phyloP scores from a whole-genome alignment of 2,329 filamentous ascomycete species.

The Graphilbum fragrans region DNA sequence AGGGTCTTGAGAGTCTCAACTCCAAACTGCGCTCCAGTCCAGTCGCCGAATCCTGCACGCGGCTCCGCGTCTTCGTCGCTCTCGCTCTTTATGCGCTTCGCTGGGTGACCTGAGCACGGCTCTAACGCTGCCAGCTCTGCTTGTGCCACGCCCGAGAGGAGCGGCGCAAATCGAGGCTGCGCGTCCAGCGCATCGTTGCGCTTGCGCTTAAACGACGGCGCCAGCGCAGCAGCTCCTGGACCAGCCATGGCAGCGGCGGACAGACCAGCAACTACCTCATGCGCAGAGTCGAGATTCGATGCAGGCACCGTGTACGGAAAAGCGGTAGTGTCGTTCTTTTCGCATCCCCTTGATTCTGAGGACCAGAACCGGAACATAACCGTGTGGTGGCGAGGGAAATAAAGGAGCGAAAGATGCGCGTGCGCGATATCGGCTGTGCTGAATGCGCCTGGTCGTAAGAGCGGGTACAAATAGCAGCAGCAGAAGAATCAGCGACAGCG shows the following conservation, averaged over 20 bases:
- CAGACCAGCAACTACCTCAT: conserved; percentile 12
- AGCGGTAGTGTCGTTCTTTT: conserved; percentile 22
- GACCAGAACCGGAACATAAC: conserved; percentile 53
- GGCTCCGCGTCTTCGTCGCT: conserved; percentile 4
- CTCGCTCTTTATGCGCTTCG: conserved; percentile 18
- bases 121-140: background rate
- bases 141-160: conserved; percentile 3
- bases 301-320: conserved; percentile 16
- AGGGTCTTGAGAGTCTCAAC: too few species aligned
- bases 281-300: conserved; percentile 16
- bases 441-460: conserved; percentile 1
- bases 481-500: background rate
- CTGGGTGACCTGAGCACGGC: background rate
- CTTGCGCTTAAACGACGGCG: conserved; percentile 10
- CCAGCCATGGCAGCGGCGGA: conserved; percentile 1
- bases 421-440: too few species aligned
- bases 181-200: background rate
- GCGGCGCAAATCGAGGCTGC: conserved; percentile 1
- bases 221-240: conserved; percentile 1
- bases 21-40: background rate
- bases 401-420: background rate
- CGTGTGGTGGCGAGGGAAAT: conserved; percentile 15
- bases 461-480: background rate
- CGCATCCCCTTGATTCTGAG: conserved; percentile 44
- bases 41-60: background rate